phyloP scores from a whole-genome alignment of 352 stramenopile species.

The Phytopythium montanum region DNA sequence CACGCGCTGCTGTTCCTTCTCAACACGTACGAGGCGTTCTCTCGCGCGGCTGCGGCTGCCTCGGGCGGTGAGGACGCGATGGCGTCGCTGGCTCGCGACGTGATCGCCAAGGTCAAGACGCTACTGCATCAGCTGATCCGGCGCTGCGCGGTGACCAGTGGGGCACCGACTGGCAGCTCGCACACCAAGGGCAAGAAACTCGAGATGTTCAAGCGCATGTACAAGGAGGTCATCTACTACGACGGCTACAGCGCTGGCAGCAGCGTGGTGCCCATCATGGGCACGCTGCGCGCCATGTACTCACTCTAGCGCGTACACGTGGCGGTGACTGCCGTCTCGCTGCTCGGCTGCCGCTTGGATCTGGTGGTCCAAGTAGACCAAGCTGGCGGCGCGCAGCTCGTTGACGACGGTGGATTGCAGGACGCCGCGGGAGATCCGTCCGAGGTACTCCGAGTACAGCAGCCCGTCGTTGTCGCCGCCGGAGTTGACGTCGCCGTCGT shows the following conservation, averaged over 20 bases:
- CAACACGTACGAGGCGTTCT: slow-evolving; percentile 72
- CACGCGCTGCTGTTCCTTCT: slow-evolving; percentile 75
- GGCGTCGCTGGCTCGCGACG: slow-evolving; percentile 29
- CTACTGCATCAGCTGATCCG: slow-evolving; percentile 67
- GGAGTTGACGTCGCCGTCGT: slow-evolving; percentile 29
- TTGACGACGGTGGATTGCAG: slow-evolving; percentile 31
- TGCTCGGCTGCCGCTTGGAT: slow-evolving; percentile 28
- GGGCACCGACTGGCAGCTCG: slow-evolving; percentile 10
- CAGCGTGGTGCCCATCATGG: slow-evolving; percentile 47
- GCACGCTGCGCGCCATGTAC: slow-evolving; percentile 57
- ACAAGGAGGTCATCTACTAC: slow-evolving; percentile 83
- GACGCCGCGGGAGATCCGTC: slow-evolving; percentile 39
- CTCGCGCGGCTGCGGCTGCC: slow-evolving; percentile 7
- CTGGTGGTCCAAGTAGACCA: slow-evolving; percentile 58
- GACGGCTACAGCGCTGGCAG: slow-evolving; percentile 30
- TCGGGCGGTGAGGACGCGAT: slow-evolving; percentile 23
- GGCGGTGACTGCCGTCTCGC: slow-evolving; percentile 15
- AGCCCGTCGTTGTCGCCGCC: slow-evolving; percentile 28
- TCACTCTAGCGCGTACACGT: slow-evolving; percentile 39
- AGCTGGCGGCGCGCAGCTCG: slow-evolving; percentile 38
- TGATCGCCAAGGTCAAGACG: slow-evolving; percentile 54
- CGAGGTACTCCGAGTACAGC: slow-evolving; percentile 65
- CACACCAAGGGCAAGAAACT: slow-evolving; percentile 42
- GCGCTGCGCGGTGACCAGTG: slow-evolving; percentile 18
- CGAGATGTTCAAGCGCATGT: slow-evolving; percentile 82